phyloP scores from a whole-genome alignment of 331 rosid genomes.

The Rosa hybrid region DNA sequence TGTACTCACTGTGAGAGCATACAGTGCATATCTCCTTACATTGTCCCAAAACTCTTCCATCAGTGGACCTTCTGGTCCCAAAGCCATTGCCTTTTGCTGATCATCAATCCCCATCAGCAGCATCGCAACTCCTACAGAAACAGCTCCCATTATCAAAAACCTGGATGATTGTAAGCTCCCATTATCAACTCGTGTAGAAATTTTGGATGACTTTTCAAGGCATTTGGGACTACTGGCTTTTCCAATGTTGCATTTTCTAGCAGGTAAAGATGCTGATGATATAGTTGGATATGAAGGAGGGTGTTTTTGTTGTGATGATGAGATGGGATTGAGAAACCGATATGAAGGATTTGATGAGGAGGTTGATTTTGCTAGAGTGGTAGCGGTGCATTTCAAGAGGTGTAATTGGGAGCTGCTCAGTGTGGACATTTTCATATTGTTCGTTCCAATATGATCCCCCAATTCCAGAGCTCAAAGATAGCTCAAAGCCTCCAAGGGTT shows the following conservation, averaged over 20 bases:
- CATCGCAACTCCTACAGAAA: conserved; percentile 61
- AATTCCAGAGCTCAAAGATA: not conserved
- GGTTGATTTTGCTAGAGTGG: conserved; percentile 6
- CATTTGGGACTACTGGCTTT: conserved; percentile 10
- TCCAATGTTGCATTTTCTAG: conserved; percentile 8
- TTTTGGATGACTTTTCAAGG: conserved; percentile 10
- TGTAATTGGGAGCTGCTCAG: conserved; percentile 40
- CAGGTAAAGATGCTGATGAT: conserved; percentile 5
- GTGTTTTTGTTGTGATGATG: conserved; percentile 15
- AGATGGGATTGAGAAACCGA: conserved; percentile 18
- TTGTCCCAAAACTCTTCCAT: conserved; percentile 97
- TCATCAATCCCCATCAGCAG: conserved; percentile 49
- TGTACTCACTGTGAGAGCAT: conserved; percentile 86
- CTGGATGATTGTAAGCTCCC: not conserved
- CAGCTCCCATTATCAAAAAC: conserved; percentile 59
- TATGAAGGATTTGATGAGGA: conserved; percentile 12
- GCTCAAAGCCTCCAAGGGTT: not conserved
- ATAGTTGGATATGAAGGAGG: conserved; percentile 14
- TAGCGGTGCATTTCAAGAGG: conserved; percentile 21
- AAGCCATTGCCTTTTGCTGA: conserved; percentile 65
- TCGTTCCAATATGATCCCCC: not conserved
- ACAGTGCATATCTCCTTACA: conserved; percentile 80
- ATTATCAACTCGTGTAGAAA: not conserved
- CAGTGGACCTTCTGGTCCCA: conserved; percentile 92
- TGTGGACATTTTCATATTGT: conserved; percentile 34